Conservation (phyloP, 2,329 filamentous ascomycete genomes). For the Penicillium sp. region DNA sequence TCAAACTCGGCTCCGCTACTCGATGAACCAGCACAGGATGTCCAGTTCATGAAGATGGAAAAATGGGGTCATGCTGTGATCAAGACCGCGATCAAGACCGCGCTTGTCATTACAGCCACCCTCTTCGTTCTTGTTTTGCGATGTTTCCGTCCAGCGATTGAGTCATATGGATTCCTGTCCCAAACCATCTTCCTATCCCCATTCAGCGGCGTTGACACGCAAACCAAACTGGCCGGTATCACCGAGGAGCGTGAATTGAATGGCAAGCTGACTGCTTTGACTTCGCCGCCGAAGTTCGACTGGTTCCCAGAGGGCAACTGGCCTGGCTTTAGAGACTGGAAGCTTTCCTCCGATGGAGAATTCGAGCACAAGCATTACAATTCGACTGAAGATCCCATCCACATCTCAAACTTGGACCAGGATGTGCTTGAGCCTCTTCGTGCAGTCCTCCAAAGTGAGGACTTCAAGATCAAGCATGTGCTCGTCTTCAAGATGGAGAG, state of each 20-base stretch:
- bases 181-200: constrained; percentile 19
- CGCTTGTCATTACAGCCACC: constrained; percentile 22
- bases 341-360: background rate
- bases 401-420: constrained; percentile 40
- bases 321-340: constrained; percentile 25
- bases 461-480: constrained; percentile 43
- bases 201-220: constrained; percentile 14
- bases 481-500: constrained; percentile 46
- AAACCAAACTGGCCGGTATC: constrained; percentile 13
- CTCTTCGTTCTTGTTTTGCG: constrained; percentile 27
- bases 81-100: constrained; percentile 8
- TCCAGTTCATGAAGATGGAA: background rate
- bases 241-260: constrained; percentile 12
- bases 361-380: constrained; percentile 30
- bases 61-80: background rate
- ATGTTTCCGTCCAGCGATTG: constrained; percentile 26
- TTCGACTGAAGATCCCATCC: constrained; percentile 39
- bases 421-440: constrained; percentile 26
- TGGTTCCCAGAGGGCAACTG: constrained; percentile 19
- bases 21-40: constrained; percentile 3
- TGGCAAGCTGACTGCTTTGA: constrained; percentile 19
- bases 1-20: constrained; percentile 10
- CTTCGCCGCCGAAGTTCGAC: constrained; percentile 10
- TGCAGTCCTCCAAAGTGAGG: constrained; percentile 16
- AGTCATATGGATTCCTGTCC: constrained; percentile 19